Base-by-base conservation (phyloP, 2,329 filamentous ascomycete genomes). In the Exophiala sp. region DNA sequence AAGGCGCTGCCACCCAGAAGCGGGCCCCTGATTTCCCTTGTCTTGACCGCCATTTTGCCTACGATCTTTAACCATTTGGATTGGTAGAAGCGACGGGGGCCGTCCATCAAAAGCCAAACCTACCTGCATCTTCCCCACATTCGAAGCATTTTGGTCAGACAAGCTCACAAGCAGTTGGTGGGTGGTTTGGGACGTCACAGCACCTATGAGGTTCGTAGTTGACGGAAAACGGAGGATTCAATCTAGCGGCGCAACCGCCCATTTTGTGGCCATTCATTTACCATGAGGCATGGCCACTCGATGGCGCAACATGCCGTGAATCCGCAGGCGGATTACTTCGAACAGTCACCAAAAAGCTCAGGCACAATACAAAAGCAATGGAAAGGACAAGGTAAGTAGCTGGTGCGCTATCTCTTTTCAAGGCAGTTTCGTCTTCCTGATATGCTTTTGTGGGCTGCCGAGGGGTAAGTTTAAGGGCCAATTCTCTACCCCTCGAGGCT, bases 41-140 rank as follows among this genome's bases (percentile, higher is more conserved):
- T 48, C 51, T 51, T 58, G 55, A 58, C 55, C 55, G 55, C 55
- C 55, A 44, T 58, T 55, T 58, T 41, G 33, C 35, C 47, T 45
- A 36, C 14, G 42, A 16, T 20, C 34, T 41, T 44, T 43, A 47
- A 18, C 41, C 35, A 18, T 18, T 20, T 42, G 55, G 48, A 52
- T 52, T 58, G 54, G 52, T 48, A 41, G 52, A 52, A 21, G 39
- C 47, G 21, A 24, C 42, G 9, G 40, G 21, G n/a, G 21, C 14
- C 34, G 21, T 18, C 44, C 52, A 50, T 34, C 38, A 48, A 35
- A 34, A 16, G 9, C 35, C 16, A n/a, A 32, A 24, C 51, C 52
- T 47, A 48, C 42, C 21, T 16, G 16, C 34, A n/a, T 46, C 44
- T 52, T 50, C 55, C 55, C 52, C 50, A 53, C 44, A 47, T 34